Evolutionary conservation across 2,329 filamentous ascomycete genomes (phyloP).

Genomic region (Penicillium sp.): DNA sequence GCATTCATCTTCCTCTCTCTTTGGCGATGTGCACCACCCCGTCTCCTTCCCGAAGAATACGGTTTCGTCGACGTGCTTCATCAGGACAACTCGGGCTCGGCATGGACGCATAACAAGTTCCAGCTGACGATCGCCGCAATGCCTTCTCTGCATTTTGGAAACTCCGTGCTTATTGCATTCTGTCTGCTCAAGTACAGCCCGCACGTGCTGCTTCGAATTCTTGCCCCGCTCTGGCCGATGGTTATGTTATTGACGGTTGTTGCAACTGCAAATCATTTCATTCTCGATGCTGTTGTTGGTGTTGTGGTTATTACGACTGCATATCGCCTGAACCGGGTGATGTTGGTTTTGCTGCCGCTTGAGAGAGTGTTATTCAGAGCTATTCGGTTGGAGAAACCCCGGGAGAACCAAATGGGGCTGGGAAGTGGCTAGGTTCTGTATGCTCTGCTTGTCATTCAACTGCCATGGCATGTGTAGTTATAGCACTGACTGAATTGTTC

Average conservation of each 20-base stretch:
- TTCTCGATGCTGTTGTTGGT: constrained; percentile 62
- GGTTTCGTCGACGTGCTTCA: constrained; percentile 48
- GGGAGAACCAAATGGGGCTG: neutral
- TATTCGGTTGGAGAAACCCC: constrained; percentile 24
- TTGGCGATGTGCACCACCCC: constrained; percentile 48
- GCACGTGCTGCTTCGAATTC: constrained; percentile 32
- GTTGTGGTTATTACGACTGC: constrained; percentile 34
- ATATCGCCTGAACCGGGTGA: constrained; percentile 19
- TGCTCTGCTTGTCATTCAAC: neutral
- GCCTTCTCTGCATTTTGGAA: constrained; percentile 48
- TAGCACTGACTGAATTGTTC: no score
- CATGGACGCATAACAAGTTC: constrained; percentile 46
- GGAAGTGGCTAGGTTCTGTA: neutral
- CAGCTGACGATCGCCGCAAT: constrained; percentile 49
- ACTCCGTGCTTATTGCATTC: constrained; percentile 27
- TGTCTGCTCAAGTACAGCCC: constrained; percentile 39
- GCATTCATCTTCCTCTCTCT: constrained; percentile 47
- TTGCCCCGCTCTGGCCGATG: constrained; percentile 43
- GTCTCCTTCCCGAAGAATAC: constrained; percentile 42
- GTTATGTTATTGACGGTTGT: constrained; percentile 54
- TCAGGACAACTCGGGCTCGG: constrained; percentile 18
- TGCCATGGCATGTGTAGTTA: neutral
- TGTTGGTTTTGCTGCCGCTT: constrained; percentile 23
- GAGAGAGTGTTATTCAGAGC: constrained; percentile 19
- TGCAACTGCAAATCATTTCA: constrained; percentile 63